Evolutionary conservation across 352 stramenopile species (phyloP).

Genomic region (Phytophthora syringae): DNA sequence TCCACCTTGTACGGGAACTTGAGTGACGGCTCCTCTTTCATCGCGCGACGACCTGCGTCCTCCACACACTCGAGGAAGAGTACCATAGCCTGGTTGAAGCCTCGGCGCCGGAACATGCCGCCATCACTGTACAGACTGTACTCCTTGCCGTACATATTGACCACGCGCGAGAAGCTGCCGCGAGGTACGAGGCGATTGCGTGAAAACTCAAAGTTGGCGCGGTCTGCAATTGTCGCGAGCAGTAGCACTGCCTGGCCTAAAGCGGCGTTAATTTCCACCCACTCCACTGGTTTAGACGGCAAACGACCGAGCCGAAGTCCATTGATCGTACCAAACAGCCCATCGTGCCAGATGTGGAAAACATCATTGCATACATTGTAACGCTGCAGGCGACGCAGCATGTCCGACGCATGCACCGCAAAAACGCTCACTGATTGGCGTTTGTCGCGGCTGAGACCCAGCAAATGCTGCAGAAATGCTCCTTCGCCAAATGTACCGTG

Average conservation of each 20-base stretch:
- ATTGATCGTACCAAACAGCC: slow-evolving; percentile 90
- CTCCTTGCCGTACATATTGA: slow-evolving; percentile 86
- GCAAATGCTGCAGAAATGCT: slow-evolving; percentile 78
- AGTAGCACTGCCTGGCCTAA: slow-evolving; percentile 86
- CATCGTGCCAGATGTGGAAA: slow-evolving; percentile 93
- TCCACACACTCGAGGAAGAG: slow-evolving; percentile 92
- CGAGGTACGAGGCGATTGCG: slow-evolving; percentile 82
- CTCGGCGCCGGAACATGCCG: slow-evolving; percentile 87
- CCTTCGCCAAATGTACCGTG: slow-evolving; percentile 76
- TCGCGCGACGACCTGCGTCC: slow-evolving; percentile 82
- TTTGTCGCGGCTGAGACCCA: slow-evolving; percentile 77
- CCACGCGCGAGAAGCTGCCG: slow-evolving; percentile 86
- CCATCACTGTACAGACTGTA: slow-evolving; percentile 84
- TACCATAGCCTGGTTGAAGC: slow-evolving; percentile 93
- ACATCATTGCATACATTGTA: slow-evolving; percentile 92
- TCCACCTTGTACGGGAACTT: slow-evolving; percentile 93
- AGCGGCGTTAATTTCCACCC: slow-evolving; percentile 91
- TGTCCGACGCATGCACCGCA: slow-evolving; percentile 80
- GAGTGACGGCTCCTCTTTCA: slow-evolving; percentile 89
- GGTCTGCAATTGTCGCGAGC: slow-evolving; percentile 82
- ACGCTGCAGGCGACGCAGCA: slow-evolving; percentile 78
- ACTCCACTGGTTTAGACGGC: slow-evolving; percentile 85
- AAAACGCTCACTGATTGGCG: slow-evolving; percentile 80
- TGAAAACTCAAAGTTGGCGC: slow-evolving; percentile 87
- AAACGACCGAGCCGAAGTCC: slow-evolving; percentile 84